A percentile compares a stretch with the other conserved stretches of the same genome.
phyloP scores from a whole-genome alignment of 108 stramenopile genomes.

The Cylindrotheca closterium region DNA sequence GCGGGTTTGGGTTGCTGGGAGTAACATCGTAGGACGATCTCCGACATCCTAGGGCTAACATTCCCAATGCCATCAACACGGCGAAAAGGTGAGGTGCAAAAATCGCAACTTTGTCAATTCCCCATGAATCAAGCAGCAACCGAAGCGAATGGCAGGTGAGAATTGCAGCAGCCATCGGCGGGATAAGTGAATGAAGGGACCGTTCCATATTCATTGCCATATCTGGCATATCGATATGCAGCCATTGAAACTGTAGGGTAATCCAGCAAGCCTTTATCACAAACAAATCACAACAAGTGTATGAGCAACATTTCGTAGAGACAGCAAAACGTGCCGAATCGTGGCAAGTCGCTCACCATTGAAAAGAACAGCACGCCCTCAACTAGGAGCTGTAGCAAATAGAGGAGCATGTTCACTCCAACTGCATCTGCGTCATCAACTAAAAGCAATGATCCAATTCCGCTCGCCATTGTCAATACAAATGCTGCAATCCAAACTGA shows the following conservation, averaged over 20 bases:
- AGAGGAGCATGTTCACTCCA: conserved; percentile 18
- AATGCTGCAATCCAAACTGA: conserved; percentile 52
- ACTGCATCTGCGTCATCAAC: conserved; percentile 26
- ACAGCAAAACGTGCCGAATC: not conserved
- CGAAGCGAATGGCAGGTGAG: conserved; percentile 34
- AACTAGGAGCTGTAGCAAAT: conserved; percentile 19
- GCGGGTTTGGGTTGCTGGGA: conserved; percentile 4
- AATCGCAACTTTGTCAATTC: conserved; percentile 44
- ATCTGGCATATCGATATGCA: conserved; percentile 41
- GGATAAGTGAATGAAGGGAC: conserved; percentile 52
- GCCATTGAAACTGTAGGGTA: conserved; percentile 60
- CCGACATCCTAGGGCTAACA: conserved; percentile 46
- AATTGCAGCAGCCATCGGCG: conserved; percentile 46
- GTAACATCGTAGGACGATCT: conserved; percentile 1
- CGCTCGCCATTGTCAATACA: conserved; percentile 41
- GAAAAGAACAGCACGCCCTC: conserved; percentile 26
- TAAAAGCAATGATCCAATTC: conserved; percentile 36
- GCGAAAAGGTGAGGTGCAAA: conserved; percentile 56
- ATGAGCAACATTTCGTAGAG: not conserved
- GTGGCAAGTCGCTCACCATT: conserved; percentile 22
- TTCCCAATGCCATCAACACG: conserved; percentile 44
- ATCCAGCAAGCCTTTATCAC: conserved; percentile 48
- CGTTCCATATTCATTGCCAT: conserved; percentile 44
- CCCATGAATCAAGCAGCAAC: conserved; percentile 33
- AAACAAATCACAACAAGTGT: not conserved